phyloP scores from a whole-genome alignment of 169 alveolate genomes.

The Cryptosporidium xiaoi region DNA sequence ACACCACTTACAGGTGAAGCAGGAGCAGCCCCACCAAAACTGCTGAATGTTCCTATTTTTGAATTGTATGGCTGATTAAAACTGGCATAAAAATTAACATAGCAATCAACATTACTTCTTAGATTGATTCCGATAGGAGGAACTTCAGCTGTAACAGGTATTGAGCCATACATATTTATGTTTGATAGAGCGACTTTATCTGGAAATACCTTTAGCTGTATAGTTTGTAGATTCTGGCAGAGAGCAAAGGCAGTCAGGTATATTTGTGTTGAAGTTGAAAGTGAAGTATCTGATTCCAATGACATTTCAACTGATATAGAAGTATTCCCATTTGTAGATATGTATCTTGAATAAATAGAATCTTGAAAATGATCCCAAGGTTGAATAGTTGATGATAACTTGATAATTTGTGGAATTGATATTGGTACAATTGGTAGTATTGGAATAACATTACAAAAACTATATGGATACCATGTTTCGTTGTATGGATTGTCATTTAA shows the following conservation, averaged over 20 bases:
- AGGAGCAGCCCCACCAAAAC: slow-evolving; percentile 71
- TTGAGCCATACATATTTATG: slow-evolving; percentile 14
- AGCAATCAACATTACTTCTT: slow-evolving; percentile 52
- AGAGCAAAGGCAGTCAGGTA: slow-evolving; percentile 39
- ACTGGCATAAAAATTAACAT: slow-evolving; percentile 48
- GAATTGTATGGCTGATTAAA: slow-evolving; percentile 43
- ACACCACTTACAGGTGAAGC: slow-evolving; percentile 62
- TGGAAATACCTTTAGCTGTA: slow-evolving; percentile 27
- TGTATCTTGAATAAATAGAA: slow-evolving; percentile 35
- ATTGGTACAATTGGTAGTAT: slow-evolving; percentile 58
- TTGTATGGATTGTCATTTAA: slow-evolving; percentile 30
- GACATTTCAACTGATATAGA: slow-evolving; percentile 52
- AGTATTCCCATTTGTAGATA: slow-evolving; percentile 36
- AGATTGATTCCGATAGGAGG: slow-evolving; percentile 61
- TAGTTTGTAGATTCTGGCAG: slow-evolving; percentile 61
- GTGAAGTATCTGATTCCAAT: slow-evolving; percentile 36
- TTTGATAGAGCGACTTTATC: slow-evolving; percentile 27
- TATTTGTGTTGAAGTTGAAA: slow-evolving; percentile 40
- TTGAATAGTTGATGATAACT: slow-evolving; percentile 35
- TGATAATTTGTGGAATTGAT: slow-evolving; percentile 40
- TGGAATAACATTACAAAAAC: slow-evolving; percentile 59
- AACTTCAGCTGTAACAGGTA: slow-evolving; percentile 51
- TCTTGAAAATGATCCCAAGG: slow-evolving; percentile 75
- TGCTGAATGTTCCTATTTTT: slow-evolving; percentile 67
- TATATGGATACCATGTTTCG: slow-evolving; percentile 57